Base-by-base conservation (phyloP, 495 filamentous ascomycete species). In the Penicillium turbatum region DNA sequence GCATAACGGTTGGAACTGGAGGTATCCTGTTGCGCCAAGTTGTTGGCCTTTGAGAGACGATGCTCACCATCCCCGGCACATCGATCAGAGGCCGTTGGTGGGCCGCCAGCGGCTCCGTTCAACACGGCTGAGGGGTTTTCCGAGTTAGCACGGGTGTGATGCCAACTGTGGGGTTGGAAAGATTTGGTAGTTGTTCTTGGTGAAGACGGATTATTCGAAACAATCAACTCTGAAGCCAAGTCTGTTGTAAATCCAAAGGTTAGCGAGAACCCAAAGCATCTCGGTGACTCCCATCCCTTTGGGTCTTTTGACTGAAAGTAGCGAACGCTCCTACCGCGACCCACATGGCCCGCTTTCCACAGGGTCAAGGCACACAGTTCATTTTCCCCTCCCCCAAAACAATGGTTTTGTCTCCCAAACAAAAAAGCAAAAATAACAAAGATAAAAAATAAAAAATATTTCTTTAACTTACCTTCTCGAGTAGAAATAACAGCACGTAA, bases 401-500 rank as follows among this genome's bases (percentile, higher is more conserved):
- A 60, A 60, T 56, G 49, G 21, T 34, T 29, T 61, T 55, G 42
- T 43, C n/a, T n/a, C n/a, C 24, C 39, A 15, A 47, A 26, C 19
- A 53, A 34, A 16, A n/a, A 15, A 17, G 3, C 15, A 29, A 15
- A 35, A 53, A 39, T 16, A 17, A 15, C 13, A 3, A 15, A 21
- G 36, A 10, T 3, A 19, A 19, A 39, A 16, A 41, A 3, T 48
- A 5, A n/a, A 26, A 31, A 37, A 54, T 34, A 56, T 24, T 35
- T 29, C 10, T 41, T n/a, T 42, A 44, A 79, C 87, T 82, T 68
- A 91, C 88, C 85, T 72, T 76, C 79, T 65, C 76, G 76, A 56
- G 70, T 72, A 10, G 79, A 67, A 60, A 92, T 80, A 27, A 92
- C 82, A 5, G 81, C 81, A 45, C 82, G 78, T 44, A 96, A 68